Evolutionary conservation across 805 yeast species (phyloP), one percentile per base, ranked within the genome.

Genomic region (Ogataea nonfermentans): DNA sequence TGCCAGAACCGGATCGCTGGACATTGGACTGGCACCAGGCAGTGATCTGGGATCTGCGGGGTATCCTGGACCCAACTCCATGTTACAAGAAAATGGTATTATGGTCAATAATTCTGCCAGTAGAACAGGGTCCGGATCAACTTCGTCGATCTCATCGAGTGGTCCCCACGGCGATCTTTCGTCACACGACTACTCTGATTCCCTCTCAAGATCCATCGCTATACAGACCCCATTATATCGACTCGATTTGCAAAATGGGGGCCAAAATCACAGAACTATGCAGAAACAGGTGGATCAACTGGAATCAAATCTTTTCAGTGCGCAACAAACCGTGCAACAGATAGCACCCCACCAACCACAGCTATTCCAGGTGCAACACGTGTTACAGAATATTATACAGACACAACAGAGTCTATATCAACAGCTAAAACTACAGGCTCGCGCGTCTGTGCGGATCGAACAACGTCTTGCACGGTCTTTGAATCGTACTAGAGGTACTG

Each of bases 401-500:
- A 34, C 51, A 3, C 56, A 51, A 27, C 46, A 45, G 15, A 39
- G 38, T 15, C 27, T 58, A 22, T 47, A 54, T 31, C 47, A 43
- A 11, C 53, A 52, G 14, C 14, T 55, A 10, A 36, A 29, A 13
- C 30, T 46, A n/a, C 59, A 57, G 28, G 49, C 47, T 20, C 41
- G 48, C 13, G 43, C 53, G 1, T 32, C 51, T 4, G 47, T 55
- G 8, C 20, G 53, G 12, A 45, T 60, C 10, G 62, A 62, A 37
- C 65, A 60, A 35, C 48, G 57, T 14, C 39, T 59, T 12, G 52
- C 57, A 5, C 44, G 55, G 13, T 44, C 51, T 4, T 22, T 47
- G 13, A 62, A 62, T 37, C 42, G 44, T 22, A 26, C 43, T n/a
- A 41, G 64, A 17, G 66, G 63, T 2, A 39, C 57, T 9, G 66